Base-by-base conservation (phyloP, 257 asterid species). In the Petunia axillaris region DNA sequence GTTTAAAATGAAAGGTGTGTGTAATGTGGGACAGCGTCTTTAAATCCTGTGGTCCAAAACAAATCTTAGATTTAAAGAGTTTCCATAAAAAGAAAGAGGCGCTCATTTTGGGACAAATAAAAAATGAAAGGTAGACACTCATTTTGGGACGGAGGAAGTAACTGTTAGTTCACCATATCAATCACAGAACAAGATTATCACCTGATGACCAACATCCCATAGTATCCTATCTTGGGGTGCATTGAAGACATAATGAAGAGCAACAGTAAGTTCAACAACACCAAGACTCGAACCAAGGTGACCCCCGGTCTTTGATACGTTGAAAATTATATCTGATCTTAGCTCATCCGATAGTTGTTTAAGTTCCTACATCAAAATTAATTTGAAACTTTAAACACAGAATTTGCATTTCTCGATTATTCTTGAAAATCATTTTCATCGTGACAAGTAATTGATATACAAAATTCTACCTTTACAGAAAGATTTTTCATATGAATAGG, bases 191-290 rank as follows among this genome's bases (percentile, higher is more conserved):
- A 39, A 78, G 62, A 79, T 35, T 35, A 48, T 84, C 76, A 95
- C 99, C 96, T 93, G 99, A 82, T 95, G 99, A 64, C 99, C 99
- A 81, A 95, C 99, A 87, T 95, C 99, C 98, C 97, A 95, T n/a
- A 95, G 90, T 53, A 95, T 88, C 80, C 88, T 87, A 89, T 95
- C 99, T 81, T 91, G 92, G 52, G 99, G 99, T 65, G 97, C 88
- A 82, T 89, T 92, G 88, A 95, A 95, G 55, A 95, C 92, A 84
- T 90, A 95, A 84, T 95, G 99, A 80, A 95, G 98, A 58, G 98
- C 97, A 85, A 95, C 97, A 0, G 99, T 95, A 6, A 95, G 96
- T 91, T 95, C 99, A 77, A 93, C 87, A 74, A 95, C 99, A 58
- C 99, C 99, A 4, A 95, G 97, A 86, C 94, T 95, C 1, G 99